Evolutionary conservation across 306 rosid species (phyloP).

Genomic region (Cicer cuneatum): DNA sequence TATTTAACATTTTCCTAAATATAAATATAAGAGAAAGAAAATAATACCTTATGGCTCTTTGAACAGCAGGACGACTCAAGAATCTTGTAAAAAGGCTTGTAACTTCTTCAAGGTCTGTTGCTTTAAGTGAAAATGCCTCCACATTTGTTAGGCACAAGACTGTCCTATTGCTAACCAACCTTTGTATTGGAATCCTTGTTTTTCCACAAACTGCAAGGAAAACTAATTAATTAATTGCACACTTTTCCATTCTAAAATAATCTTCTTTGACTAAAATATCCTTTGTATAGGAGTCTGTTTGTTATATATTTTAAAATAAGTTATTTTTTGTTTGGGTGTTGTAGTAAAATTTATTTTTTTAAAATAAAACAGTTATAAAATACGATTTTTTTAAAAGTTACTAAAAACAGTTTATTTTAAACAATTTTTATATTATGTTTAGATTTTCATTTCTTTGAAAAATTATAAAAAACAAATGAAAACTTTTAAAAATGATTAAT

Average conservation of each 20-base stretch:
- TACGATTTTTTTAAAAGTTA: too few relatives aligned
- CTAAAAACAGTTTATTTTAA: too few relatives aligned
- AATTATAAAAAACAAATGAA: too few relatives aligned
- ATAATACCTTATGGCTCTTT: constrained; percentile 77
- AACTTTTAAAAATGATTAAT: too few relatives aligned
- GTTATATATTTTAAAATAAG: too few relatives aligned
- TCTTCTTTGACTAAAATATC: not conserved
- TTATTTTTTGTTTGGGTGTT: too few relatives aligned
- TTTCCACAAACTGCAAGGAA: constrained; percentile 60
- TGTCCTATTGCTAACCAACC: constrained; percentile 69
- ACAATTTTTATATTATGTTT: too few relatives aligned
- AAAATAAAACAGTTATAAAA: too few relatives aligned
- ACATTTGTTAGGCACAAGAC: constrained; percentile 77
- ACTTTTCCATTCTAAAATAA: not conserved
- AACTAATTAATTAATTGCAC: constrained; percentile 12
- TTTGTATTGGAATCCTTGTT: constrained; percentile 65
- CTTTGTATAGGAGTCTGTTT: too few relatives aligned
- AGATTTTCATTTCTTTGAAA: too few relatives aligned
- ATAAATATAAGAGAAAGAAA: not conserved
- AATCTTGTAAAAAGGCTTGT: constrained; percentile 78
- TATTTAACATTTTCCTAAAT: too few relatives aligned
- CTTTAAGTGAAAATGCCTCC: constrained; percentile 82
- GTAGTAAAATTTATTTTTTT: too few relatives aligned
- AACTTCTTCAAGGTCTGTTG: constrained; percentile 84
- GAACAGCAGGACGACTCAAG: constrained; percentile 69